Evolutionary conservation across 208 protist genomes (phyloP), one percentile per base, ranked within the genome.

Genomic region (Trypanosoma boissoni): DNA sequence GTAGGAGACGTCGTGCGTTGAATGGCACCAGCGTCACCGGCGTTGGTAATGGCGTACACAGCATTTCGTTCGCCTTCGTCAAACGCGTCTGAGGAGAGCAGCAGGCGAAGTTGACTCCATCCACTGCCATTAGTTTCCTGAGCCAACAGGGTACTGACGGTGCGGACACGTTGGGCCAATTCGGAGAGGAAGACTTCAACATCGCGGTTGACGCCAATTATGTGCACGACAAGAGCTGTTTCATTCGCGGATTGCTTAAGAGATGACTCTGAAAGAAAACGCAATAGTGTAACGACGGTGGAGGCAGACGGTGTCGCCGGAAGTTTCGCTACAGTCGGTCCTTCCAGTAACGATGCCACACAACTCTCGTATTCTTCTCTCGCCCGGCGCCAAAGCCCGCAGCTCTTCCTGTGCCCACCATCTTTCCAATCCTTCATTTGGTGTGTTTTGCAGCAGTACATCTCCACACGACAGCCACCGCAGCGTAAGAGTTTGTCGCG

Each of bases 401-500:
- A 94, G 53, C 76, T 72, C 44, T 52, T 49, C 58, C 64, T 72
- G 68, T 94, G 83, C 0, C 57, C 68, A 39, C 39, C 56, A 16
- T n/a, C 36, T 46, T 78, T 89, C 84, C 88, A 94, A 58, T 87
- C 84, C 46, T 83, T 59, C 55, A 60, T 69, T 66, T 91, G 88
- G 44, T 94, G 84, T 4, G 71, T 67, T 52, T 74, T 78, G 57
- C 77, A 76, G 72, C 88, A 94, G 57, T 94, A 94, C 69, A 64
- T 66, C 7, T 88, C 80, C 1, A 80, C 70, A 32, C 75, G 76
- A 59, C 88, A 94, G 9, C 68, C 72, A 32, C 81, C 68, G 53
- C 88, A 94, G 27, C 82, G 81, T 49, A 82, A 57, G 31, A 91
- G 70, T 65, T 58, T 68, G 64, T 86, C 61, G 5, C 82, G 77